phyloP scores from a whole-genome alignment of 106 monocot genomes.

The Dioscorea dumetorum region DNA sequence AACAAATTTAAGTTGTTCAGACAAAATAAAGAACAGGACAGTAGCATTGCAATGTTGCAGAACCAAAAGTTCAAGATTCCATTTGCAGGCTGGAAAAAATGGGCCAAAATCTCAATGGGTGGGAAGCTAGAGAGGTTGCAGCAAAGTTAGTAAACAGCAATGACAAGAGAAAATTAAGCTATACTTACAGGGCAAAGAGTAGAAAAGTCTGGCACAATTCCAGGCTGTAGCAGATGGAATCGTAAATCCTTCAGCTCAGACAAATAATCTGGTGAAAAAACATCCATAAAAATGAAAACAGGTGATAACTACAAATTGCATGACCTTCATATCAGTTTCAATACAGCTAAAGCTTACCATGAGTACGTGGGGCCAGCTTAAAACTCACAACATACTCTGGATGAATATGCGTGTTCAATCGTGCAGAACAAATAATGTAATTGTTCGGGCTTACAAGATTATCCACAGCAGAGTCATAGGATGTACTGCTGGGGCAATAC shows the following conservation, averaged over 20 bases:
- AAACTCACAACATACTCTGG: slow-evolving; percentile 42
- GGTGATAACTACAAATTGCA: neutral
- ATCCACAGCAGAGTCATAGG: slow-evolving; percentile 33
- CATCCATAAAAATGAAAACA: neutral
- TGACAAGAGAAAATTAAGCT: neutral
- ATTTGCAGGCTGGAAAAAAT: neutral
- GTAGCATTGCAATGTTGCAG: too few relatives aligned
- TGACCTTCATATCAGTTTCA: too few relatives aligned
- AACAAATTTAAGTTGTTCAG: neutral
- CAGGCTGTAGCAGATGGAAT: slow-evolving; percentile 3
- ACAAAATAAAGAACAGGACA: too few relatives aligned
- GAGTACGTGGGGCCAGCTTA: slow-evolving; percentile 25
- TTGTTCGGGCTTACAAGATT: slow-evolving; percentile 21
- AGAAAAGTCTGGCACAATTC: slow-evolving; percentile 9
- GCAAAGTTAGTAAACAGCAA: neutral
- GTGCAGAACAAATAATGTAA: slow-evolving; percentile 31
- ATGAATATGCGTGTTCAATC: slow-evolving; percentile 17
- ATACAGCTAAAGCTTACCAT: slow-evolving; percentile 17
- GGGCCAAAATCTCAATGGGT: neutral
- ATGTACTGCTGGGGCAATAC: slow-evolving; percentile 13
- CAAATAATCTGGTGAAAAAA: slow-evolving; percentile 41
- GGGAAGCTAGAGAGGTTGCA: neutral
- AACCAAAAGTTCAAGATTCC: neutral
- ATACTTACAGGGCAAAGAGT: slow-evolving; percentile 31
- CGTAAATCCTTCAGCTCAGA: slow-evolving; percentile 22